These are phyloP conservation scores for Pholiota microspora DNA, from an alignment of 768 basidiomycete genomes.

Conservation along the genomic window DNA sequence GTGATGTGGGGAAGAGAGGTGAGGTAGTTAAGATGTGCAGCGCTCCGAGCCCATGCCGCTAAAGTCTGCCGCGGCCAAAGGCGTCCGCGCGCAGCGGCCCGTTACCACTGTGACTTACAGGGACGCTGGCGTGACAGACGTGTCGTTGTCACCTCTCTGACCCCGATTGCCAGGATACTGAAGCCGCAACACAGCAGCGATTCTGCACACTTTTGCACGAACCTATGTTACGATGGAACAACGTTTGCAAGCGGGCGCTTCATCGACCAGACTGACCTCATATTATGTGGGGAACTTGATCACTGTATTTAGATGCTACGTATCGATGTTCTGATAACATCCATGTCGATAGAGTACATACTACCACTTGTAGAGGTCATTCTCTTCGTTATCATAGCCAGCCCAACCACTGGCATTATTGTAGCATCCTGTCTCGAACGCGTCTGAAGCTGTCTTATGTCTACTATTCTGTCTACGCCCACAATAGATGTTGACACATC, in stretches of 20 bases:
- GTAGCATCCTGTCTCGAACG: not conserved
- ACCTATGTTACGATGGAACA: too few relatives aligned
- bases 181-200: too few relatives aligned
- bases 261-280: too few relatives aligned
- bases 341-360: too few relatives aligned
- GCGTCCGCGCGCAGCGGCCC: not conserved
- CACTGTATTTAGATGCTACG: too few relatives aligned
- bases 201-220: too few relatives aligned
- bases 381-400: not conserved
- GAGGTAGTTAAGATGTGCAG: not conserved
- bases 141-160: slow-evolving; percentile 10
- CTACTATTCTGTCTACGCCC: too few relatives aligned
- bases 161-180: too few relatives aligned
- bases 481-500: too few relatives aligned
- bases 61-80: not conserved
- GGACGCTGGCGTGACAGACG: slow-evolving; percentile 11
- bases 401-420: not conserved
- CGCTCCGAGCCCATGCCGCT: not conserved
- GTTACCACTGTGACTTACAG: not conserved
- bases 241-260: too few relatives aligned
- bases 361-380: not conserved
- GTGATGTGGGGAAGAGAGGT: slow-evolving; percentile 4
- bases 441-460: not conserved
- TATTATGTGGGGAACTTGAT: too few relatives aligned
- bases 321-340: too few relatives aligned